Evolutionary conservation across 306 rosid species (phyloP).

Genomic region (Cicer pinnatifidum): DNA sequence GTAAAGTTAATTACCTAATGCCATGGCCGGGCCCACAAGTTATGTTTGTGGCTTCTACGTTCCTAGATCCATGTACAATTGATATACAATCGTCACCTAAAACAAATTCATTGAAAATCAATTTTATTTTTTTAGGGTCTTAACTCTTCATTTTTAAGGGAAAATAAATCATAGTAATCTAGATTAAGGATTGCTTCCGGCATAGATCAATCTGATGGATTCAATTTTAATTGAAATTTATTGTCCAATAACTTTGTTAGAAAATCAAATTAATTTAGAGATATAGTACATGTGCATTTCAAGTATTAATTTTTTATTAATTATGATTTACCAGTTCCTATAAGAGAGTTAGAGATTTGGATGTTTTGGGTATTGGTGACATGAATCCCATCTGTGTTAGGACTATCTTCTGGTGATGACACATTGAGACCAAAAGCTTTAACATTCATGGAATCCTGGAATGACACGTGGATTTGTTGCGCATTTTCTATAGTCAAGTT

Average conservation of each 20-base stretch:
- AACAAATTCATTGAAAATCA: slow-evolving; percentile 8
- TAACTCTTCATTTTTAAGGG: too few species aligned
- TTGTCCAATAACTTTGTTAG: too few species aligned
- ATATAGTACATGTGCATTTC: neutral
- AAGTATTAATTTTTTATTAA: neutral
- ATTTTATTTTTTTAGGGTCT: neutral
- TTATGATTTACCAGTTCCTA: slow-evolving; percentile 61
- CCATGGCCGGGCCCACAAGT: slow-evolving; percentile 96
- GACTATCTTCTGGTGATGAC: slow-evolving; percentile 66
- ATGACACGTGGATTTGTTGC: slow-evolving; percentile 64
- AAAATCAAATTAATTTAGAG: neutral
- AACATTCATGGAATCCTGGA: slow-evolving; percentile 54
- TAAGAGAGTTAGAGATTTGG: slow-evolving; percentile 53
- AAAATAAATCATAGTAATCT: too few species aligned
- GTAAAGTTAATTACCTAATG: slow-evolving; percentile 59
- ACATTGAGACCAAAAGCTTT: slow-evolving; percentile 51
- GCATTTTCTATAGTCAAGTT: slow-evolving; percentile 54
- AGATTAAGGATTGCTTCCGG: too few species aligned
- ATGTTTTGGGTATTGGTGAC: slow-evolving; percentile 57
- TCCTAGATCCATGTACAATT: slow-evolving; percentile 67
- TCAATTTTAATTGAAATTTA: too few species aligned
- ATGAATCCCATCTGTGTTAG: slow-evolving; percentile 86
- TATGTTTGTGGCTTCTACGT: slow-evolving; percentile 58
- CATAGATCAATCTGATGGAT: too few species aligned
- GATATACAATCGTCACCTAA: slow-evolving; percentile 91